phyloP scores from a whole-genome alignment of 2,329 filamentous ascomycete species.

The Xylaria polymorpha region DNA sequence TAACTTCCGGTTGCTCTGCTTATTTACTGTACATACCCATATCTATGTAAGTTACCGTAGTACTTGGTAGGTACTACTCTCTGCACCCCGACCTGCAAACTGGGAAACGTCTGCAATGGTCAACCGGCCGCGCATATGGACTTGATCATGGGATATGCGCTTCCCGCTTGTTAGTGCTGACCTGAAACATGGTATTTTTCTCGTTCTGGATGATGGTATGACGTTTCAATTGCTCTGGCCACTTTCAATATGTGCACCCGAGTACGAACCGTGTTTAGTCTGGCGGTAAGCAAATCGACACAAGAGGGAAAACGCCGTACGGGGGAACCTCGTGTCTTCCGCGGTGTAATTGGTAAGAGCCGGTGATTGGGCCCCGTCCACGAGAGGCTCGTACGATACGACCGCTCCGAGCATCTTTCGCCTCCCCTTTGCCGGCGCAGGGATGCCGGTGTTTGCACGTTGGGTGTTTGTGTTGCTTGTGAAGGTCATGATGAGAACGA shows the following conservation, averaged over 20 bases:
- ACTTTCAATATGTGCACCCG: neutral
- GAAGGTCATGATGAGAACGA: constrained; percentile 9
- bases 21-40: constrained; percentile 12
- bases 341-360: neutral
- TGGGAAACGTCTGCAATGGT: constrained; percentile 5
- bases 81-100: constrained; percentile 25
- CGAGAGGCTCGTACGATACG: constrained; percentile 18
- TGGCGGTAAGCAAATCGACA: neutral
- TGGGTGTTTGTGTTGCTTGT: neutral
- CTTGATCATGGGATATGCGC: constrained; percentile 31
- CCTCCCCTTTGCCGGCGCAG: neutral
- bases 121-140: constrained; percentile 7
- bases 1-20: constrained; percentile 17
- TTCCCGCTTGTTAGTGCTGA: neutral
- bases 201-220: neutral
- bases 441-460: constrained; percentile 20
- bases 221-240: neutral
- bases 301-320: neutral
- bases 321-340: neutral
- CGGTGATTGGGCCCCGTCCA: constrained; percentile 19
- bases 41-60: neutral
- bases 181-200: neutral
- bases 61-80: neutral
- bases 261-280: neutral
- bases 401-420: neutral